phyloP scores from a whole-genome alignment of 108 stramenopile genomes.

The Epithemia pelagica region DNA sequence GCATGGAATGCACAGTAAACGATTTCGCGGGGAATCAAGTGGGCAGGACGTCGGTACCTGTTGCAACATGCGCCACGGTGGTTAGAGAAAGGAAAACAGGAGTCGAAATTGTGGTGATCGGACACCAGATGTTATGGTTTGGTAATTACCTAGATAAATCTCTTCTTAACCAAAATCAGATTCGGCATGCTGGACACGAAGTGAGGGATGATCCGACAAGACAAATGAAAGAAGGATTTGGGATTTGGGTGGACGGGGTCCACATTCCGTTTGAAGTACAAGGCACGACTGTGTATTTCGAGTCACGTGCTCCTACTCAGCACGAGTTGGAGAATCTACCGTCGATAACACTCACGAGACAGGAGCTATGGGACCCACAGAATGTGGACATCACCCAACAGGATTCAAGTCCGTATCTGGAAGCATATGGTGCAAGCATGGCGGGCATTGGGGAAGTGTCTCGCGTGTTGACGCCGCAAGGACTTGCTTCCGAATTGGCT shows the following conservation, averaged over 20 bases:
- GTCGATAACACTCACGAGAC: neutral
- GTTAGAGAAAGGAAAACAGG: slow-evolving; percentile 13
- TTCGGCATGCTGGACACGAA: slow-evolving; percentile 8
- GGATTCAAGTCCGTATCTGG: neutral
- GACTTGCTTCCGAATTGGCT: neutral
- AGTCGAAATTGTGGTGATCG: slow-evolving; percentile 16
- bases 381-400: neutral
- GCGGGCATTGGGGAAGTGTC: neutral
- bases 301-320: neutral
- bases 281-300: neutral
- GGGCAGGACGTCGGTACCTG: neutral
- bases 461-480: neutral
- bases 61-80: slow-evolving; percentile 16
- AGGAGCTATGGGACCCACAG: neutral
- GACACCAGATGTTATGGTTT: slow-evolving; percentile 2
- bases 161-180: neutral
- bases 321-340: neutral
- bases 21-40: slow-evolving; percentile 14
- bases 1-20: neutral
- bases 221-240: neutral
- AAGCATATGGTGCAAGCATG: neutral
- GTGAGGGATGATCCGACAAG: neutral
- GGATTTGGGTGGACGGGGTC: neutral
- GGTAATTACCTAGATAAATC: neutral
- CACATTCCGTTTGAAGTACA: neutral